Conservation (phyloP, 805 yeast genomes). For the Candida koratica region DNA sequence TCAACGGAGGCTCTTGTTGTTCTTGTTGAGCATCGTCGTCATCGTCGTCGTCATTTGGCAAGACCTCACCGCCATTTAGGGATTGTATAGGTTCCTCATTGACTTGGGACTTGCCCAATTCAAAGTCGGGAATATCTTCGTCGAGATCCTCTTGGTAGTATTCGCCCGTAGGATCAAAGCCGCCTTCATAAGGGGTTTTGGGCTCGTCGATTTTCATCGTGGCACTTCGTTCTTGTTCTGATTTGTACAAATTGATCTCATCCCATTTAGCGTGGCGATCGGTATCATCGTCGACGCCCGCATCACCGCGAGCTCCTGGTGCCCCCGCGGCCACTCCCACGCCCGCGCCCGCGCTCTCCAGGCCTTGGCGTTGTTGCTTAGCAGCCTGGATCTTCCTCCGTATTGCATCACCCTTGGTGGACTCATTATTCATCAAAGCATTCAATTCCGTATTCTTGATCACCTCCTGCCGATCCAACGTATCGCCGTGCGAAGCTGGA, state of each 20-base stretch:
- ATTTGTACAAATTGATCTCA: constrained; percentile 64
- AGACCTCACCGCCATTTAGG: constrained; percentile 41
- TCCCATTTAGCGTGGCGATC: constrained; percentile 71
- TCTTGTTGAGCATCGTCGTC: constrained; percentile 37
- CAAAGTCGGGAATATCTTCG: constrained; percentile 47
- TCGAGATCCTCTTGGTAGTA: constrained; percentile 66
- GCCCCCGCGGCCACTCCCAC: neutral
- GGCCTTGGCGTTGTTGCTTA: too few species aligned
- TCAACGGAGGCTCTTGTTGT: constrained; percentile 32
- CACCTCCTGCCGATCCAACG: constrained; percentile 63
- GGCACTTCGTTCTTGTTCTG: constrained; percentile 69
- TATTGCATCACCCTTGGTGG: constrained; percentile 42
- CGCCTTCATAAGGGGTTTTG: constrained; percentile 92
- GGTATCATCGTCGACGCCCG: constrained; percentile 3
- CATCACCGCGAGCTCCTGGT: neutral
- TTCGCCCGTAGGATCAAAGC: constrained; percentile 77
- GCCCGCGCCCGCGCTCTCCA: neutral
- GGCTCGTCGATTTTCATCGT: constrained; percentile 91
- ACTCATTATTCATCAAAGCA: constrained; percentile 45
- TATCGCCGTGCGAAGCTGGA: constrained; percentile 13
- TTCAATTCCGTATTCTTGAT: constrained; percentile 75
- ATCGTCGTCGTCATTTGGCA: constrained; percentile 23
- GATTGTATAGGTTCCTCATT: constrained; percentile 33
- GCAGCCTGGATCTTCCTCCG: constrained; percentile 43
- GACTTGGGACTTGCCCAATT: constrained; percentile 55